A percentile compares a stretch with the other conserved stretches of the same genome.
phyloP scores from a whole-genome alignment of 176 grass and related monocot genomes.

The Carex littledalei region DNA sequence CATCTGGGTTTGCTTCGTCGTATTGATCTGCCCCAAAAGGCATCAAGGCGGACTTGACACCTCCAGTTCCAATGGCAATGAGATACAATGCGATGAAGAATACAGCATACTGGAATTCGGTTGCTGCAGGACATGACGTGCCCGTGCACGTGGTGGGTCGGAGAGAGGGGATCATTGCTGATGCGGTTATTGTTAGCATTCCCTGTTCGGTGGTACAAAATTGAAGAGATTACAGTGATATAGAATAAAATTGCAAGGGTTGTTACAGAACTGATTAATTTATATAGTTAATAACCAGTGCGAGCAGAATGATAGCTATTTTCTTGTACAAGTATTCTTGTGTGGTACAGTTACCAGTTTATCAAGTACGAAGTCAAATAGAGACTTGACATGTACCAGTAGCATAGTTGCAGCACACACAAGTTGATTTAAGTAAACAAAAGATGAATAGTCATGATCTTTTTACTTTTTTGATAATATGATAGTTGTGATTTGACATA shows the following conservation, averaged over 20 bases:
- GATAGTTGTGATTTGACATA: conserved; percentile 24
- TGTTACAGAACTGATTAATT: not conserved
- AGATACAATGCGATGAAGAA: conserved; percentile 69
- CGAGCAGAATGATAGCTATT: not conserved
- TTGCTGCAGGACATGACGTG: conserved; percentile 59
- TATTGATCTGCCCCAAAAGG: conserved; percentile 88
- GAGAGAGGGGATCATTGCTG: conserved; percentile 56
- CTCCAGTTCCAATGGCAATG: conserved; percentile 66
- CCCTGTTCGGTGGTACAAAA: conserved; percentile 44
- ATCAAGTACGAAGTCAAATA: no score
- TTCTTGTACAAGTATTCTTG: not conserved
- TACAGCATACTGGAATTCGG: conserved; percentile 54
- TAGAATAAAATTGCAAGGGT: not conserved
- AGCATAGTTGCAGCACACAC: not conserved
- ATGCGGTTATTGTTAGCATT: conserved; percentile 61
- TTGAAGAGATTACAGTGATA: not conserved
- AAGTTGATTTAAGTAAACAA: not conserved
- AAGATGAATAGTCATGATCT: not conserved
- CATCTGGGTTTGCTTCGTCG: conserved; percentile 53
- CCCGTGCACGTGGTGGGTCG: conserved; percentile 53
- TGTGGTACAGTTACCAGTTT: not conserved
- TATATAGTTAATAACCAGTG: not conserved
- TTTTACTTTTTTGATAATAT: not conserved
- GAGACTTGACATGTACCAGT: not conserved
- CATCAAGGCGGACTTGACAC: conserved; percentile 70